Evolutionary conservation across 2,329 filamentous ascomycete genomes (phyloP).

Genomic region (Aspergillus oerlinghausenensis): DNA sequence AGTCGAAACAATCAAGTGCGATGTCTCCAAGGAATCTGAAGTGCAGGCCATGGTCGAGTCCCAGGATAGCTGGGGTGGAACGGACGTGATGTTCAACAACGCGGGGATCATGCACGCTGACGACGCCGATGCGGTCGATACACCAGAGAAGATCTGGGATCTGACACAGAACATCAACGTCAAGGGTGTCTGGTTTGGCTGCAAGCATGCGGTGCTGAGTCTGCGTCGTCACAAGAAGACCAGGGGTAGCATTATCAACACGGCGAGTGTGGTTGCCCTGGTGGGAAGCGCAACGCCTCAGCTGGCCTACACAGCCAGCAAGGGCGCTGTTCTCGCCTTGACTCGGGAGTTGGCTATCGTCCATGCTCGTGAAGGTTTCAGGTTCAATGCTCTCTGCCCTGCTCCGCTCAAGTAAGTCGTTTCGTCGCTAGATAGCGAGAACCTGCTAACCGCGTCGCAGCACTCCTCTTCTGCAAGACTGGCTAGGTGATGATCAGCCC

Average conservation of each 20-base stretch:
- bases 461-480: conserved; percentile 87
- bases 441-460: conserved; percentile 27
- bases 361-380: conserved; percentile 81
- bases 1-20: conserved; percentile 34
- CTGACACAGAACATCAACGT: conserved; percentile 92
- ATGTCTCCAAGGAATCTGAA: conserved; percentile 81
- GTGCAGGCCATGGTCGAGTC: conserved; percentile 69
- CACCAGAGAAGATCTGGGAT: conserved; percentile 89
- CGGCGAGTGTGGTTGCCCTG: conserved; percentile 80
- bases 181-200: conserved; percentile 96
- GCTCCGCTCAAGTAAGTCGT: conserved; percentile 69
- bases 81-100: conserved; percentile 96
- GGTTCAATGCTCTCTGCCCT: conserved; percentile 88
- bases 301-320: conserved; percentile 88
- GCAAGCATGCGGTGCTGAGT: conserved; percentile 82
- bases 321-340: conserved; percentile 85
- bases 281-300: conserved; percentile 85
- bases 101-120: conserved; percentile 92
- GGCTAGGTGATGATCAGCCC: conserved; percentile 78
- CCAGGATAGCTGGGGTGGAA: conserved; percentile 77
- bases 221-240: conserved; percentile 76
- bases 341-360: conserved; percentile 89
- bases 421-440: background rate
- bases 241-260: conserved; percentile 83
- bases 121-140: conserved; percentile 75